These are phyloP conservation scores for Debaryomyces singareniensis DNA, from an alignment of 1,139 yeast genomes.

Conservation along the genomic window DNA sequence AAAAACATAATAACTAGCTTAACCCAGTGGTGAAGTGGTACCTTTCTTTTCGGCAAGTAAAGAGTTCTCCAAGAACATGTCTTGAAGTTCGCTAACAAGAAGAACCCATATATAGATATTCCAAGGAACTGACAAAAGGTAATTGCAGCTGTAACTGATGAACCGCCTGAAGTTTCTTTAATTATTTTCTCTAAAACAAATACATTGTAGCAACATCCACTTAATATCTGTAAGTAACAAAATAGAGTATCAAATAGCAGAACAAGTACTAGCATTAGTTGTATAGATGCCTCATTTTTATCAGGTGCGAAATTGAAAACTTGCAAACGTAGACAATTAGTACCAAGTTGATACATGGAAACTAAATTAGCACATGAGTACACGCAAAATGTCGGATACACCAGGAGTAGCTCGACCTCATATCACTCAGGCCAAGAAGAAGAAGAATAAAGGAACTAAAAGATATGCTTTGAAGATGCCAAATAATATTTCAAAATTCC, in stretches of 20 bases:
- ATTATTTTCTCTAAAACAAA: constrained; percentile 53
- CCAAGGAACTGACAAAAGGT: constrained; percentile 58
- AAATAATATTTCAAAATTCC: constrained; percentile 14
- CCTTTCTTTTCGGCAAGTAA: constrained; percentile 24
- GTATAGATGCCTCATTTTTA: too few species aligned
- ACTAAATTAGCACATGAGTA: too few species aligned
- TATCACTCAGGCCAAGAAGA: background rate
- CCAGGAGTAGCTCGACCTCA: too few species aligned
- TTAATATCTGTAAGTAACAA: constrained; percentile 40
- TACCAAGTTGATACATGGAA: too few species aligned
- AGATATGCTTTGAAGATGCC: constrained; percentile 12
- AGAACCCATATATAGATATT: constrained; percentile 41
- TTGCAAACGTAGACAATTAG: too few species aligned
- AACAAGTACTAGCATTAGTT: background rate
- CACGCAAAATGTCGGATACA: too few species aligned
- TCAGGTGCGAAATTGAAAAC: too few species aligned
- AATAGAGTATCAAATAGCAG: background rate
- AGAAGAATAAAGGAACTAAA: constrained; percentile 1
- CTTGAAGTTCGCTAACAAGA: constrained; percentile 21
- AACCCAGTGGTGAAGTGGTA: constrained; percentile 47
- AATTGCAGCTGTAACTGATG: constrained; percentile 37
- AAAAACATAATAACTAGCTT: constrained; percentile 48
- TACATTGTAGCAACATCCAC: constrained; percentile 73
- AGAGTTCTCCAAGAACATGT: constrained; percentile 13
- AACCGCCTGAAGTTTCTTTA: constrained; percentile 7